Conservation (phyloP, 768 basidiomycete species). For the Gautieria morchelliformis region DNA sequence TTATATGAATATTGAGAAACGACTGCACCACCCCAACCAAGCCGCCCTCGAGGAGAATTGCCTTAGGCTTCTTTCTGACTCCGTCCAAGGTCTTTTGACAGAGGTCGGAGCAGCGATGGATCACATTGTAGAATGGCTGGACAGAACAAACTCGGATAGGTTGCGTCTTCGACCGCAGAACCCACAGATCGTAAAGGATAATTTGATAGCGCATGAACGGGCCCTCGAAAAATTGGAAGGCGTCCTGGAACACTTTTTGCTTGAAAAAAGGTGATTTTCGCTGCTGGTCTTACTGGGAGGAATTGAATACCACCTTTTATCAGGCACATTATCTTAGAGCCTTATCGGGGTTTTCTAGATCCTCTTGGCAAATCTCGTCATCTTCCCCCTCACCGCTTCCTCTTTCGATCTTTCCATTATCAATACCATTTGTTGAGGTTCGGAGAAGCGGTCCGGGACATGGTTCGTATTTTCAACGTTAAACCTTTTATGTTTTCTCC, state of each 20-base stretch:
- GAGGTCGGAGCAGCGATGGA: constrained; percentile 31
- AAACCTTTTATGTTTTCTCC: not conserved
- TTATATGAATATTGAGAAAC: constrained; percentile 57
- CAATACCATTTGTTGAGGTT: constrained; percentile 44
- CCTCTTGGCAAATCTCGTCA: constrained; percentile 23
- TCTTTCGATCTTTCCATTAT: constrained; percentile 70
- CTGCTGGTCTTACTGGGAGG: not conserved
- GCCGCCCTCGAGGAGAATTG: constrained; percentile 33
- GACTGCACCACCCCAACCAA: constrained; percentile 39
- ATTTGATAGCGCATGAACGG: constrained; percentile 28
- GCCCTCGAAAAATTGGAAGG: constrained; percentile 27
- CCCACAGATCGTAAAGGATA: constrained; percentile 21
- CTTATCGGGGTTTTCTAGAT: constrained; percentile 47
- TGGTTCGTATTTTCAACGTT: constrained; percentile 31
- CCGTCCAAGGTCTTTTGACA: constrained; percentile 45
- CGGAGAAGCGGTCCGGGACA: constrained; percentile 20
- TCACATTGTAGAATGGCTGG: constrained; percentile 43
- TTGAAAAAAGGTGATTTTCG: constrained; percentile 36
- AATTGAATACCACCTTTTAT: not conserved
- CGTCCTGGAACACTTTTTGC: constrained; percentile 37
- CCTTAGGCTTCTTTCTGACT: constrained; percentile 36
- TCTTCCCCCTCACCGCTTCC: constrained; percentile 52
- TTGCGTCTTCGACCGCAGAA: constrained; percentile 30
- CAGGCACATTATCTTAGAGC: constrained; percentile 46
- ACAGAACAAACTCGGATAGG: constrained; percentile 25